phyloP scores from a whole-genome alignment of 768 basidiomycete genomes.

The Phanerodontia chrysosporium region DNA sequence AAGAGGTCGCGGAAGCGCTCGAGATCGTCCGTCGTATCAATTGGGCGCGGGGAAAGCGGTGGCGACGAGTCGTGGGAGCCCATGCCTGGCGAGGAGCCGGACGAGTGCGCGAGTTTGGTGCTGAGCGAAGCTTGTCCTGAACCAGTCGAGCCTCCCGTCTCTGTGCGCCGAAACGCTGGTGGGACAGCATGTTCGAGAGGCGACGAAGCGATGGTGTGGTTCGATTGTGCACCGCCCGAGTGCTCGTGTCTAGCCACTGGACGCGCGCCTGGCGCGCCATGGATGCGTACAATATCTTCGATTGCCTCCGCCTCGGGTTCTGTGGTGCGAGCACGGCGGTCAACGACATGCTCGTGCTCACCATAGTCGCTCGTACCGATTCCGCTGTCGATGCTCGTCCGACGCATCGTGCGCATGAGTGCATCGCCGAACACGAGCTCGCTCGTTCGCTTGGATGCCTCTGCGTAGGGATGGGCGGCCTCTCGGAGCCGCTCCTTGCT shows the following conservation, averaged over 20 bases:
- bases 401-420: slow-evolving; percentile 43
- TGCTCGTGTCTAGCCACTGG: not conserved
- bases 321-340: slow-evolving; percentile 6
- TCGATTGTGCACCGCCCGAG: slow-evolving; percentile 15
- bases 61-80: slow-evolving; percentile 33
- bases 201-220: slow-evolving; percentile 24
- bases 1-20: slow-evolving; percentile 76
- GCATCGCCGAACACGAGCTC: slow-evolving; percentile 60
- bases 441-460: slow-evolving; percentile 35
- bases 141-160: slow-evolving; percentile 6
- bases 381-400: slow-evolving; percentile 39
- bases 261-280: not conserved
- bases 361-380: slow-evolving; percentile 40
- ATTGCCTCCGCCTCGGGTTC: slow-evolving; percentile 2
- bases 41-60: slow-evolving; percentile 44
- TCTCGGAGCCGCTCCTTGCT: slow-evolving; percentile 21
- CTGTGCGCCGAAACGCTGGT: slow-evolving; percentile 20
- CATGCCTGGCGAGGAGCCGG: slow-evolving; percentile 23
- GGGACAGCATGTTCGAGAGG: slow-evolving; percentile 22
- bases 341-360: slow-evolving; percentile 4
- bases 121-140: slow-evolving; percentile 7
- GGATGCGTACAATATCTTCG: slow-evolving; percentile 6
- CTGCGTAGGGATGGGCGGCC: slow-evolving; percentile 20
- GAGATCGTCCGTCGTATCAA: slow-evolving; percentile 53
- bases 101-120: slow-evolving; percentile 12